phyloP scores from a whole-genome alignment of 257 asterid genomes.

The Solanum pinnatisectum region DNA sequence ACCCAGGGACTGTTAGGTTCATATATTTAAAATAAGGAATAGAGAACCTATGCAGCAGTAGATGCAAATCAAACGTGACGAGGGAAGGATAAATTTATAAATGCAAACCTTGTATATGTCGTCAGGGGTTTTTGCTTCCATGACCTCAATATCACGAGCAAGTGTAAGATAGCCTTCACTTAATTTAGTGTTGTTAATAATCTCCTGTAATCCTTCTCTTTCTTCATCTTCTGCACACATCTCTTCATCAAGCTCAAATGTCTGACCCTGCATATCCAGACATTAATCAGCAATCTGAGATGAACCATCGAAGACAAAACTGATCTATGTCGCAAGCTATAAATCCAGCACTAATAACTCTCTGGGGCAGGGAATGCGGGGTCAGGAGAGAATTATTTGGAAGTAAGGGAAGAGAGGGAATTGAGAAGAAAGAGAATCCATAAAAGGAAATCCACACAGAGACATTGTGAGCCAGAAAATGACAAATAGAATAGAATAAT shows the following conservation, averaged over 20 bases:
- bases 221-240: slow-evolving; percentile 55
- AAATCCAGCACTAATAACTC: not conserved
- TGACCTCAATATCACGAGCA: slow-evolving; percentile 98
- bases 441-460: not conserved
- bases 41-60: not conserved
- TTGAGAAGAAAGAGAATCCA: not conserved
- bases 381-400: not conserved
- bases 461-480: not conserved
- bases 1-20: not conserved
- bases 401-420: not conserved
- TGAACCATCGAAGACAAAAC: not conserved
- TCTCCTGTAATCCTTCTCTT: slow-evolving; percentile 68
- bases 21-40: not conserved
- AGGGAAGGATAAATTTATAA: not conserved
- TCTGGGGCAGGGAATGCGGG: not conserved
- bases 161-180: slow-evolving; percentile 93
- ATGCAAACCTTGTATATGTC: slow-evolving; percentile 78
- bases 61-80: not conserved
- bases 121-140: slow-evolving; percentile 97
- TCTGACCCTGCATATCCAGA: slow-evolving; percentile 41
- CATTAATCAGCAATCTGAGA: not conserved
- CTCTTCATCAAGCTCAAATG: slow-evolving; percentile 65
- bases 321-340: not conserved
- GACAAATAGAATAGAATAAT: not conserved
- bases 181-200: slow-evolving; percentile 64